Evolutionary conservation across 148 eudicot genomes (phyloP).

Genomic region (Amaranthus palmeri): DNA sequence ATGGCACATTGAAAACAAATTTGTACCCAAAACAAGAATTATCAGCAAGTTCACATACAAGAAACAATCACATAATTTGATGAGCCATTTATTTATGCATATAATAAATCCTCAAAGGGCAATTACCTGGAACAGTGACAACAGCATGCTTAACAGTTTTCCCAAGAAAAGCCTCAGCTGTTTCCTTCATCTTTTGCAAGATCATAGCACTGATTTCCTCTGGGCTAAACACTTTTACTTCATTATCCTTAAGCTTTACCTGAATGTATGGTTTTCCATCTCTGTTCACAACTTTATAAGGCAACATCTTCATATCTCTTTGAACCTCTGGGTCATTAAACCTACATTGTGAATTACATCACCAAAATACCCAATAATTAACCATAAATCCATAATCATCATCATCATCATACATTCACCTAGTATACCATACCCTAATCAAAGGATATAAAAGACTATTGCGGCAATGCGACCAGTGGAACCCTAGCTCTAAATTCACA

Average conservation of each 20-base stretch:
- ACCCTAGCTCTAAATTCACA: no score
- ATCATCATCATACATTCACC: background rate
- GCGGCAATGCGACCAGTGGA: no score
- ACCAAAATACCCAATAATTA: background rate
- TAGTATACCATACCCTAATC: no score
- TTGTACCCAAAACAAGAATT: no score
- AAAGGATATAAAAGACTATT: no score
- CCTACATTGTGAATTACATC: constrained; percentile 11
- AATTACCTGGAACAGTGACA: constrained; percentile 45
- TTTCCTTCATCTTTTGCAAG: constrained; percentile 50
- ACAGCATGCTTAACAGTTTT: constrained; percentile 40
- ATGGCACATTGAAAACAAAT: no score
- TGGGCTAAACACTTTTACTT: constrained; percentile 46
- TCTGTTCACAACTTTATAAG: constrained; percentile 45
- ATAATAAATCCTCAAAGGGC: background rate
- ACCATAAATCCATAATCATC: background rate
- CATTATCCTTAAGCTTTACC: constrained; percentile 40
- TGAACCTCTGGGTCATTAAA: constrained; percentile 49
- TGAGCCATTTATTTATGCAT: background rate
- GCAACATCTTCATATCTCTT: constrained; percentile 38
- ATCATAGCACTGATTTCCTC: constrained; percentile 60
- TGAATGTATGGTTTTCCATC: constrained; percentile 50
- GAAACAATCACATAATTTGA: background rate
- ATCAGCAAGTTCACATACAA: background rate
- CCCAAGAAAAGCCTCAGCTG: constrained; percentile 42